These are phyloP conservation scores for Breviolum minutum DNA, from an alignment of 73 alveolate genomes.

Conservation along the genomic window DNA sequence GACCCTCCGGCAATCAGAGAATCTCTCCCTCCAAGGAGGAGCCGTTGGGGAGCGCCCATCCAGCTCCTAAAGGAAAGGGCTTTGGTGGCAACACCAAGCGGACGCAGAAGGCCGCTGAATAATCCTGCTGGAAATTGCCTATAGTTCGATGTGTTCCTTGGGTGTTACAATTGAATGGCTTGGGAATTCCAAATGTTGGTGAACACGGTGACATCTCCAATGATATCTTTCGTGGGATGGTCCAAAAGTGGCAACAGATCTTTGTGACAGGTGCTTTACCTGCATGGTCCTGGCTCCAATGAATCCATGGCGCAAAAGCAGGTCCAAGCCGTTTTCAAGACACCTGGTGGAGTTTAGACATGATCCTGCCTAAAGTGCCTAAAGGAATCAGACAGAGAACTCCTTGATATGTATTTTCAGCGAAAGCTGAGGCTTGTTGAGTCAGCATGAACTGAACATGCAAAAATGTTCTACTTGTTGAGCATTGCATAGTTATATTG, in stretches of 20 bases:
- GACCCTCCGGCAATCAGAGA: neutral
- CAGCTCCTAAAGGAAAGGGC: slow-evolving; percentile 41
- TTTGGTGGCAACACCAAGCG: slow-evolving; percentile 71
- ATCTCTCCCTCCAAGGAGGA: neutral
- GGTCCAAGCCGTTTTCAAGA: slow-evolving; percentile 67
- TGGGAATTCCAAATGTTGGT: no score
- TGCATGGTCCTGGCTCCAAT: slow-evolving; percentile 90
- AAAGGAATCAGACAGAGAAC: neutral
- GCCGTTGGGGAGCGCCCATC: neutral
- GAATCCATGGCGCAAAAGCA: slow-evolving; percentile 71
- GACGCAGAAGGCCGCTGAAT: slow-evolving; percentile 24
- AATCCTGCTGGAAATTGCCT: no score
- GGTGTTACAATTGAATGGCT: no score
- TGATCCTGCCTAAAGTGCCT: neutral
- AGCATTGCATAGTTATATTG: neutral
- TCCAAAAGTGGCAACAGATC: neutral
- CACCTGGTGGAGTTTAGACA: neutral
- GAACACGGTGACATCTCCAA: neutral
- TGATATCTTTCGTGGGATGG: neutral
- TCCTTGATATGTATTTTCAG: no score
- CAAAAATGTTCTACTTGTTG: neutral
- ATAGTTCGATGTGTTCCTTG: no score
- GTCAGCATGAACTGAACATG: neutral
- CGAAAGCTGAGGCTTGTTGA: neutral
- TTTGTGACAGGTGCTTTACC: slow-evolving; percentile 39